These are phyloP conservation scores for Eucalyptus microcorys DNA, from an alignment of 345 rosid species.

Conservation along the genomic window DNA sequence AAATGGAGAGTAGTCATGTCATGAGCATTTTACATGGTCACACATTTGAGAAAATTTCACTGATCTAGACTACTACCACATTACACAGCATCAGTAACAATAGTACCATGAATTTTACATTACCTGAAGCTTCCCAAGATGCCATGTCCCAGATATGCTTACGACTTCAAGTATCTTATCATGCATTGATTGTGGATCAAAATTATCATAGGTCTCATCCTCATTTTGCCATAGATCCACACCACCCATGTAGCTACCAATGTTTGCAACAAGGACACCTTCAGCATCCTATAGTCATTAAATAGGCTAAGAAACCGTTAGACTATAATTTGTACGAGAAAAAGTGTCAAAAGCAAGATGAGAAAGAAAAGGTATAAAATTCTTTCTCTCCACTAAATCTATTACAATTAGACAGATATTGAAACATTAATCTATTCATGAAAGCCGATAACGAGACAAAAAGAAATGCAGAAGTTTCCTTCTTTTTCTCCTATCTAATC, in stretches of 20 bases:
- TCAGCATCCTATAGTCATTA: constrained; percentile 60
- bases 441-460: background rate
- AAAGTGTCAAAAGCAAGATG: background rate
- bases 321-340: background rate
- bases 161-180: constrained; percentile 81
- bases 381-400: background rate
- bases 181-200: constrained; percentile 85
- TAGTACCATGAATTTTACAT: background rate
- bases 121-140: constrained; percentile 92
- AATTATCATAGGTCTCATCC: constrained; percentile 70
- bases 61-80: background rate
- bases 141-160: constrained; percentile 94
- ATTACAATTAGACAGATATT: background rate
- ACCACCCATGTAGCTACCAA: constrained; percentile 97
- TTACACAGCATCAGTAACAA: background rate
- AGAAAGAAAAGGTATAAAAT: background rate
- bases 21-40: background rate
- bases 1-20: background rate
- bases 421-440: background rate
- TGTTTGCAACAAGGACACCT: constrained; percentile 85
- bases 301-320: background rate
- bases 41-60: background rate
- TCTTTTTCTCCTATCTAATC: background rate
- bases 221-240: constrained; percentile 91
- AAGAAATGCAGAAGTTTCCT: background rate